Conservation (phyloP, 1,284 basidiomycete species). For the Bondarzewia mesenterica region DNA sequence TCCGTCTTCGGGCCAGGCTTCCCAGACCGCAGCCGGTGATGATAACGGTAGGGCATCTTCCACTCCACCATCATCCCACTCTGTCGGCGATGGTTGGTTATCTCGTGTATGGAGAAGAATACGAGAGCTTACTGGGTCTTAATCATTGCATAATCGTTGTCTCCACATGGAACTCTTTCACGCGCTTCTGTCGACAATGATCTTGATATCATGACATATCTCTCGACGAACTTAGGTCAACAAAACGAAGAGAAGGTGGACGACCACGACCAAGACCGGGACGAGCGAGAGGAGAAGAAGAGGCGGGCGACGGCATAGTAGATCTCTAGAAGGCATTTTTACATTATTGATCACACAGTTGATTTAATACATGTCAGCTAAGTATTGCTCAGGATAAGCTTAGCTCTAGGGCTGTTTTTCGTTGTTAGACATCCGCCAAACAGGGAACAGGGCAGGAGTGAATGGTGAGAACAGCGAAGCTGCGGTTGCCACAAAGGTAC, state of each 20-base stretch:
- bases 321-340: background rate
- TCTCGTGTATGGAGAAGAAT: conserved; percentile 61
- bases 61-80: conserved; percentile 39
- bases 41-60: conserved; percentile 73
- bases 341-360: background rate
- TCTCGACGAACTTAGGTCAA: conserved; percentile 3
- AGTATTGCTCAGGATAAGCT: too few species aligned
- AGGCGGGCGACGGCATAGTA: conserved; percentile 14
- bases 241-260: conserved; percentile 5
- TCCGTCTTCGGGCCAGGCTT: conserved; percentile 12
- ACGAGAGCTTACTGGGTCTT: conserved; percentile 61
- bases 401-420: too few species aligned
- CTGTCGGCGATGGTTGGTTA: conserved; percentile 51
- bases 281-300: conserved; percentile 6
- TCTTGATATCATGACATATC: conserved; percentile 9
- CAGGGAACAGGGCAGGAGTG: too few species aligned
- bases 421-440: too few species aligned
- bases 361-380: background rate
- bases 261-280: conserved; percentile 1
- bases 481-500: too few species aligned
- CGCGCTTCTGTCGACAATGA: conserved; percentile 16
- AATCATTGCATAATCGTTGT: conserved; percentile 47
- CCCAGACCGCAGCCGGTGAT: conserved; percentile 24
- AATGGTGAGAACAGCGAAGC: too few species aligned
- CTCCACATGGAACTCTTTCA: conserved; percentile 24